phyloP scores from a whole-genome alignment of 2,329 filamentous ascomycete species.

The Cordyceps sp. region DNA sequence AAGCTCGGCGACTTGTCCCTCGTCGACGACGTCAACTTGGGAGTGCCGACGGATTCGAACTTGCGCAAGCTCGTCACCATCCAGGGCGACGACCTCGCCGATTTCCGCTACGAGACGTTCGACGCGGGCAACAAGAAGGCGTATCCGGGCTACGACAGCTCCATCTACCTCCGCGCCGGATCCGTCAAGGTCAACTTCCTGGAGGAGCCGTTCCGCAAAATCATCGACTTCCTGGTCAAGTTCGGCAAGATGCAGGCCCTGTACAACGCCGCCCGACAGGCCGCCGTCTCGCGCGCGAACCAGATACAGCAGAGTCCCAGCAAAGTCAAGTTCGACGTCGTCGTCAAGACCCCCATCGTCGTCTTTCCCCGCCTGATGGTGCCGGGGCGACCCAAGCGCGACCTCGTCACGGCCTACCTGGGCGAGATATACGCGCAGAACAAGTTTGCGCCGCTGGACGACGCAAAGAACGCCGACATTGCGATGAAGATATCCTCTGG shows the following conservation, averaged over 20 bases:
- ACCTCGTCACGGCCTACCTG: conserved; percentile 80
- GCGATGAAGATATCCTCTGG: conserved; percentile 85
- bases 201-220: conserved; percentile 94
- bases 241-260: conserved; percentile 99
- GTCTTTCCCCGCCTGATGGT: conserved; percentile 74
- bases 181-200: conserved; percentile 96
- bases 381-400: conserved; percentile 52
- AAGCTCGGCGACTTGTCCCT: conserved; percentile 76
- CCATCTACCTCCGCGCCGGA: conserved; percentile 75
- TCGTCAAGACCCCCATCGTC: conserved; percentile 88
- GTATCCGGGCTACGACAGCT: conserved; percentile 91
- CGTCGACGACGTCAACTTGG: conserved; percentile 85
- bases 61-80: conserved; percentile 84
- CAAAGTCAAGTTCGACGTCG: conserved; percentile 84
- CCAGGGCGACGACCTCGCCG: conserved; percentile 84
- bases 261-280: conserved; percentile 91
- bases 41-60: conserved; percentile 64
- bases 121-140: conserved; percentile 50
- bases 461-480: conserved; percentile 52
- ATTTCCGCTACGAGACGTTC: conserved; percentile 96
- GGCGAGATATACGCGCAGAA: conserved; percentile 97
- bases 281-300: conserved; percentile 81
- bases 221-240: conserved; percentile 94
- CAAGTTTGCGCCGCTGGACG: conserved; percentile 71
- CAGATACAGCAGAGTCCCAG: conserved; percentile 83